Evolutionary conservation across 257 asterid species (phyloP).

Genomic region (Thymus mandschuricus): DNA sequence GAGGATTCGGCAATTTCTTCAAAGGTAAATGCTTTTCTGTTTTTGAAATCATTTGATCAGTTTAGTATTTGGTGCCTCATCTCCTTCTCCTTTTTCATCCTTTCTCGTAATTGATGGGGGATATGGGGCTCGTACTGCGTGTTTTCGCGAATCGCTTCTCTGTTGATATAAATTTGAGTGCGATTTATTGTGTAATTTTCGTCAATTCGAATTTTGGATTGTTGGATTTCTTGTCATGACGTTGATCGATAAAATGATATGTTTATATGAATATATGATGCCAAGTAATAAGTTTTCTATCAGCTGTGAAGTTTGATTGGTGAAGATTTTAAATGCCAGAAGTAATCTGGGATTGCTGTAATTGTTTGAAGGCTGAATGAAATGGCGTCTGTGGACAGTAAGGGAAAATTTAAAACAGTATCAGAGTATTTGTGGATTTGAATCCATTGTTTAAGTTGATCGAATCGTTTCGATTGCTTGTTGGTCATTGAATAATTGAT

Average conservation of each 20-base stretch:
- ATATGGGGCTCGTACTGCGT: slow-evolving; percentile 5
- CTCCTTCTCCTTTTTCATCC: not conserved
- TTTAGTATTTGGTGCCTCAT: not conserved
- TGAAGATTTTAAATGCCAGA: not conserved
- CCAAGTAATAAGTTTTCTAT: not conserved
- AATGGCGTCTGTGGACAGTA: not conserved
- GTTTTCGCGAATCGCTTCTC: not conserved
- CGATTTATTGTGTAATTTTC: slow-evolving; percentile 3
- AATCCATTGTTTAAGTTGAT: not conserved
- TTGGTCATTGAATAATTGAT: not conserved
- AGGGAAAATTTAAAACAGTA: not conserved
- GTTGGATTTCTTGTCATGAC: not conserved
- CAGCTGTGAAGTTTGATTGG: slow-evolving; percentile 5
- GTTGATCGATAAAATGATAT: not conserved
- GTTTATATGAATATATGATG: not conserved
- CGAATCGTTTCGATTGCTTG: not conserved
- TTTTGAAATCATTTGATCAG: not conserved
- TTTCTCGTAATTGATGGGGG: not conserved
- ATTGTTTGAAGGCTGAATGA: not conserved
- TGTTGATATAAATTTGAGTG: not conserved
- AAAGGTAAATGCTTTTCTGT: slow-evolving; percentile 44
- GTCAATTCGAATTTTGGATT: not conserved
- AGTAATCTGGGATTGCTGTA: not conserved
- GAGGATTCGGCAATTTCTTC: slow-evolving; percentile 64
- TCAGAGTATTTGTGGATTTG: not conserved